Evolutionary conservation across 148 eudicot genomes (phyloP).

Genomic region (Camellia japonica): DNA sequence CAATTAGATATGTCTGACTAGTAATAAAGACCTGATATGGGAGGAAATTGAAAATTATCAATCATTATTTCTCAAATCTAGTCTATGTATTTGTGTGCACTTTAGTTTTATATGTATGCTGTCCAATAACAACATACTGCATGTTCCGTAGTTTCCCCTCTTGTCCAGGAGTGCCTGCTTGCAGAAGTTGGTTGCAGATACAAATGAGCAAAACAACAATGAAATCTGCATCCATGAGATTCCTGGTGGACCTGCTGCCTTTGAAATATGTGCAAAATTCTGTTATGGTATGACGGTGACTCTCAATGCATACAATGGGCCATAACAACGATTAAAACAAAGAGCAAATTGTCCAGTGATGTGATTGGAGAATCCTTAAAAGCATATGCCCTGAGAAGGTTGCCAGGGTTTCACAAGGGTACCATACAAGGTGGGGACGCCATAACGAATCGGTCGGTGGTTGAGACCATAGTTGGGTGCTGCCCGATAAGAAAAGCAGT

Average conservation of each 20-base stretch:
- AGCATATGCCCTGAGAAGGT: conserved; percentile 56
- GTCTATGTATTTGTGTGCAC: background rate
- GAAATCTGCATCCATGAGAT: too few species aligned
- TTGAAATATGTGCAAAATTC: too few species aligned
- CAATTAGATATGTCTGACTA: background rate
- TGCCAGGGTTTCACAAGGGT: conserved; percentile 65
- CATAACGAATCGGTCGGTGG: conserved; percentile 43
- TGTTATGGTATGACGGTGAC: conserved; percentile 62
- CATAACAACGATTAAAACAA: conserved; percentile 52
- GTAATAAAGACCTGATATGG: background rate
- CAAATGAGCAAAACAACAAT: too few species aligned
- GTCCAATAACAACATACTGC: background rate
- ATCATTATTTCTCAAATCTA: background rate
- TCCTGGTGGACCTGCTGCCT: too few species aligned
- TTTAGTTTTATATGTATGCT: background rate
- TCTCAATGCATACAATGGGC: conserved; percentile 76
- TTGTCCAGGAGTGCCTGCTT: conserved; percentile 80
- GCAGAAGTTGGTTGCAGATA: conserved; percentile 49
- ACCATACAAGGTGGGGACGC: conserved; percentile 51
- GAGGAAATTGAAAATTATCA: background rate
- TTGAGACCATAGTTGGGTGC: conserved; percentile 56
- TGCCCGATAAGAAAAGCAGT: conserved; percentile 60
- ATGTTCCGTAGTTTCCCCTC: conserved; percentile 63
- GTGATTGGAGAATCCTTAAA: conserved; percentile 75
- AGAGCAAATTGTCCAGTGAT: conserved; percentile 45